These are phyloP conservation scores for Pyracantha coccinea DNA, from an alignment of 331 rosid genomes.

Conservation along the genomic window DNA sequence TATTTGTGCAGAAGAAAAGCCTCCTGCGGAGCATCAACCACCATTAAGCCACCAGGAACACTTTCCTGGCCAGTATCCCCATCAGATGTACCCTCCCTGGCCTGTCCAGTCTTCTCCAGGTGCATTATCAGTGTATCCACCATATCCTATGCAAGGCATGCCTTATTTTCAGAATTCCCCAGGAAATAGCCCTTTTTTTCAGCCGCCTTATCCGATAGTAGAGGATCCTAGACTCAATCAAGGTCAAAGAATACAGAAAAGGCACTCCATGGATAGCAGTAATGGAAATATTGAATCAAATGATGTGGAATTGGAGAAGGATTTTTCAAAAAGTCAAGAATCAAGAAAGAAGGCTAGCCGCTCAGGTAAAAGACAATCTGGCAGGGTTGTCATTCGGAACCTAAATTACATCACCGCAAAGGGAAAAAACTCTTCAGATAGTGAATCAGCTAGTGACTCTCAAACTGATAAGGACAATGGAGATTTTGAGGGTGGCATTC, in stretches of 20 bases:
- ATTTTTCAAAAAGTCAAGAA: constrained; percentile 40
- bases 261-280: constrained; percentile 82
- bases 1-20: constrained; percentile 50
- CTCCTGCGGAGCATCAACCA: constrained; percentile 48
- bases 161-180: constrained; percentile 82
- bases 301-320: constrained; percentile 47
- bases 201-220: constrained; percentile 54
- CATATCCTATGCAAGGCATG: constrained; percentile 91
- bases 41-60: constrained; percentile 55
- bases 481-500: constrained; percentile 20
- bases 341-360: constrained; percentile 48
- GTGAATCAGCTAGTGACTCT: constrained; percentile 57
- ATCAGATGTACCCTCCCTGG: constrained; percentile 85
- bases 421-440: constrained; percentile 52
- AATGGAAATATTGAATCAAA: constrained; percentile 51
- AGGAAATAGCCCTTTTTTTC: constrained; percentile 64
- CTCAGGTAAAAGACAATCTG: constrained; percentile 60
- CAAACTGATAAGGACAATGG: constrained; percentile 54
- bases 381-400: constrained; percentile 86
- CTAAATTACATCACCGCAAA: constrained; percentile 77
- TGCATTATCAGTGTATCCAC: constrained; percentile 59
- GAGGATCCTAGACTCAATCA: constrained; percentile 56
- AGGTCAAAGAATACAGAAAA: constrained; percentile 45
- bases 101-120: constrained; percentile 88
- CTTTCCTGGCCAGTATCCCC: constrained; percentile 83